Percentiles rank a stretch among this genome's conserved stretches.
Conservation (phyloP, 148 eudicot species). For the Pharnaceum exiguum region DNA sequence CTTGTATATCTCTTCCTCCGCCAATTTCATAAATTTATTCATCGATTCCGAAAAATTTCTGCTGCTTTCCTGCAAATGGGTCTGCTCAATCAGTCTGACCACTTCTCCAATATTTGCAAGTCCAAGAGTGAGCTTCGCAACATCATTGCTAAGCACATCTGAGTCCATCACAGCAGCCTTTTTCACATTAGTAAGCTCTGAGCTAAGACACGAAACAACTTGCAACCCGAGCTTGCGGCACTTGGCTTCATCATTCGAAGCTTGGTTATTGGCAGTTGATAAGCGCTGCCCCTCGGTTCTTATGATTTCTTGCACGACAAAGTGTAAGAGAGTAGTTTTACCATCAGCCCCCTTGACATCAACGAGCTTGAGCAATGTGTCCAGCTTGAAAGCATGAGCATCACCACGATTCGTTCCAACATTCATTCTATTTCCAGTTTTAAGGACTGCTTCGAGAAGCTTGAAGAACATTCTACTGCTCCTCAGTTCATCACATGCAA, state of each 20-base stretch:
- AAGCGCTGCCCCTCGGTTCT: conserved; percentile 77
- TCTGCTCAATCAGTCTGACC: conserved; percentile 36
- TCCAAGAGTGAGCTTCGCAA: conserved; percentile 60
- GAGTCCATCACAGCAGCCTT: conserved; percentile 96
- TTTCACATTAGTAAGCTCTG: conserved; percentile 76
- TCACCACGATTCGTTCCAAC: conserved; percentile 93
- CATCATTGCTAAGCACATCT: conserved; percentile 64
- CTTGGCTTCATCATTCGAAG: conserved; percentile 54
- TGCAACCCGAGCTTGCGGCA: conserved; percentile 79
- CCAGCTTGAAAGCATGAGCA: conserved; percentile 96
- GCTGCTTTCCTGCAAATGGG: conserved; percentile 23
- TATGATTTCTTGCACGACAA: conserved; percentile 91
- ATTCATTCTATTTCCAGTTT: conserved; percentile 97
- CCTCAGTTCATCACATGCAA: conserved; percentile 91
- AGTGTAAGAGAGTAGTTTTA: conserved; percentile 88
- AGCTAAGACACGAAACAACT: conserved; percentile 65
- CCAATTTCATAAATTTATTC: conserved; percentile 57
- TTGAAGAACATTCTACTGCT: conserved; percentile 87
- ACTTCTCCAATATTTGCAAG: conserved; percentile 55
- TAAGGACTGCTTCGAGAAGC: conserved; percentile 90
- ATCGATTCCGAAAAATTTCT: conserved; percentile 60
- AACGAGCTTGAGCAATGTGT: conserved; percentile 86
- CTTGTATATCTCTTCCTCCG: conserved; percentile 68
- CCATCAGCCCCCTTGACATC: conserved; percentile 96
- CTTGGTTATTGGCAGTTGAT: conserved; percentile 26